These are phyloP conservation scores for Fonsecaea pugnacius DNA, from an alignment of 2,329 filamentous ascomycete species.

Conservation along the genomic window DNA sequence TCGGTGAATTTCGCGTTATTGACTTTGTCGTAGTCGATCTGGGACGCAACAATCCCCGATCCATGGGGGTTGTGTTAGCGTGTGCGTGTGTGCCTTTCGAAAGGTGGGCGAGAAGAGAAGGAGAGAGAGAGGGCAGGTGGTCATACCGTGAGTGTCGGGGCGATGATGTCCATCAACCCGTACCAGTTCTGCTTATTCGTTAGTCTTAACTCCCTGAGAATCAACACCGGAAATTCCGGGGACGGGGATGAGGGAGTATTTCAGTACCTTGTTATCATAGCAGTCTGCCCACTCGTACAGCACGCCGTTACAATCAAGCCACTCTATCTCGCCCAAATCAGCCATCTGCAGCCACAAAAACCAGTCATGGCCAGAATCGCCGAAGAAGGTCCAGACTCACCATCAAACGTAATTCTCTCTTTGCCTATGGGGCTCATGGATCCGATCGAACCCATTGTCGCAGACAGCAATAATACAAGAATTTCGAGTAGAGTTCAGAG, in stretches of 20 bases:
- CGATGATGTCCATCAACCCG: slow-evolving; percentile 4
- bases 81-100: too few relatives aligned
- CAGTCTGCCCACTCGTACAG: slow-evolving; percentile 5
- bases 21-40: slow-evolving; percentile 17
- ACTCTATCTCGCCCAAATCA: neutral
- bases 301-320: neutral
- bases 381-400: neutral
- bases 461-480: too few relatives aligned
- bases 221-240: neutral
- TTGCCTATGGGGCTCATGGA: neutral
- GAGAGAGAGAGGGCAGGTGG: neutral
- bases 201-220: too few relatives aligned
- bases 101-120: too few relatives aligned
- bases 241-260: neutral
- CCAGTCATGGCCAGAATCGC: too few relatives aligned
- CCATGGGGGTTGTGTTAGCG: too few relatives aligned
- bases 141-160: neutral
- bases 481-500: too few relatives aligned
- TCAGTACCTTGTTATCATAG: slow-evolving; percentile 4
- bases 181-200: neutral
- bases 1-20: slow-evolving; percentile 58
- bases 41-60: neutral
- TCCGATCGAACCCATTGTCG: slow-evolving; percentile 2
- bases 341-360: too few relatives aligned
- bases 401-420: slow-evolving; percentile 5